phyloP scores from a whole-genome alignment of 257 asterid genomes.

The Salvia miltiorrhiza region DNA sequence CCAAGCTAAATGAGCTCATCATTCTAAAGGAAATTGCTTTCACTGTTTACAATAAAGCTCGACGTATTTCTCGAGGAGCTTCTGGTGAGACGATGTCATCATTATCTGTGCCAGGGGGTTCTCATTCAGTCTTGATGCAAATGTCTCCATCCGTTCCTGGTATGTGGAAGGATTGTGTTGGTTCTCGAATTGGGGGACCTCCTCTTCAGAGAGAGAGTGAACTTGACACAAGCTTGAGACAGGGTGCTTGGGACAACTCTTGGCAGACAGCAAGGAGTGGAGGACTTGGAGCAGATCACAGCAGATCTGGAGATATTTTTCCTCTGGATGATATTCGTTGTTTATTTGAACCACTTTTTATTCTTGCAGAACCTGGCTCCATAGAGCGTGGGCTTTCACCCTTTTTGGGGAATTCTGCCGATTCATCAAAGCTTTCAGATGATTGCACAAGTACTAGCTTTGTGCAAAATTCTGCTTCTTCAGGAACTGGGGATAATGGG shows the following conservation, averaged over 20 bases:
- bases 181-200: conserved; percentile 63
- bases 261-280: conserved; percentile 88
- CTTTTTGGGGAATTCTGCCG: conserved; percentile 52
- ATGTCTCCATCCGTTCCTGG: conserved; percentile 69
- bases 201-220: conserved; percentile 85
- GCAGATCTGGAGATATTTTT: conserved; percentile 61
- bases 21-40: conserved; percentile 93
- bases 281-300: conserved; percentile 67
- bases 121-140: conserved; percentile 72
- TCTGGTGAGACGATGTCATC: conserved; percentile 58
- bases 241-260: conserved; percentile 86
- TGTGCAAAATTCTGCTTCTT: conserved; percentile 63
- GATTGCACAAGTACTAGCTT: conserved; percentile 72
- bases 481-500: conserved; percentile 74
- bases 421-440: conserved; percentile 70
- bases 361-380: conserved; percentile 94
- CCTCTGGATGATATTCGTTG: conserved; percentile 71
- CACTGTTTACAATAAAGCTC: conserved; percentile 93
- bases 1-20: conserved; percentile 76
- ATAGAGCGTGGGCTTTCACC: conserved; percentile 83
- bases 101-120: conserved; percentile 56
- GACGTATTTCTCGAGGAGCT: conserved; percentile 71
- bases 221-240: conserved; percentile 83
- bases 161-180: conserved; percentile 95
- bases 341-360: conserved; percentile 92